Percentiles rank a stretch among this genome's conserved stretches.
These are phyloP conservation scores for Botrytis fragariae DNA, from an alignment of 2,329 filamentous ascomycete genomes.

Conservation along the genomic window DNA sequence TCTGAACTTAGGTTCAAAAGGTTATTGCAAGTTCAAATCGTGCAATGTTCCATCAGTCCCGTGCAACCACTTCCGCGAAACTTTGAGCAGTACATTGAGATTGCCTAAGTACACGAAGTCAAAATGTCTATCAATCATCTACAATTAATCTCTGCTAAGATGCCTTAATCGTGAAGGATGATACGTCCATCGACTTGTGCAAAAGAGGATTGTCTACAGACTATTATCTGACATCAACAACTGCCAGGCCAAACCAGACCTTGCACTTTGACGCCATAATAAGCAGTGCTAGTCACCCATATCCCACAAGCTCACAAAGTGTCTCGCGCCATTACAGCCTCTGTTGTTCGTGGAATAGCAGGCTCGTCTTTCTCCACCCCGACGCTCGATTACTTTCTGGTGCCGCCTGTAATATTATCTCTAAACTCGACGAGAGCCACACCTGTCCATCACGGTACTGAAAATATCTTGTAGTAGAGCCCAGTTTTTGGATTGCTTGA, in stretches of 20 bases:
- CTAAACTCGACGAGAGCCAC: background rate
- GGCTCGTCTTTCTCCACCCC: background rate
- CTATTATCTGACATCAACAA: background rate
- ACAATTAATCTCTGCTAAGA: background rate
- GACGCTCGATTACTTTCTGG: background rate
- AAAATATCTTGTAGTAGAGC: background rate
- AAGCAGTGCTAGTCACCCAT: background rate
- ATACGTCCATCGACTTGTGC: background rate
- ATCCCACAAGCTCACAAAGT: background rate
- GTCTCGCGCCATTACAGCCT: background rate
- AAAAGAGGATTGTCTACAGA: background rate
- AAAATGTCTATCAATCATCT: background rate
- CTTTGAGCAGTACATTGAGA: background rate
- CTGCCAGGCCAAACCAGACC: background rate
- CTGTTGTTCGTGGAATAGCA: background rate
- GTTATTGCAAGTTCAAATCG: no score
- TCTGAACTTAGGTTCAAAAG: no score
- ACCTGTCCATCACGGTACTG: background rate
- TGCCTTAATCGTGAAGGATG: background rate
- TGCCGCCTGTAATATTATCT: background rate
- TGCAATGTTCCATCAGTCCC: no score
- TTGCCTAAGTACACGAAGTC: no score
- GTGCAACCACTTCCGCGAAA: background rate
- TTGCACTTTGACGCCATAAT: background rate
- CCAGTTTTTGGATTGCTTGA: background rate